Percentiles rank a stretch among this genome's conserved stretches.
Conservation (phyloP, 176 grass and related monocot species). For the Zizania latifolia region DNA sequence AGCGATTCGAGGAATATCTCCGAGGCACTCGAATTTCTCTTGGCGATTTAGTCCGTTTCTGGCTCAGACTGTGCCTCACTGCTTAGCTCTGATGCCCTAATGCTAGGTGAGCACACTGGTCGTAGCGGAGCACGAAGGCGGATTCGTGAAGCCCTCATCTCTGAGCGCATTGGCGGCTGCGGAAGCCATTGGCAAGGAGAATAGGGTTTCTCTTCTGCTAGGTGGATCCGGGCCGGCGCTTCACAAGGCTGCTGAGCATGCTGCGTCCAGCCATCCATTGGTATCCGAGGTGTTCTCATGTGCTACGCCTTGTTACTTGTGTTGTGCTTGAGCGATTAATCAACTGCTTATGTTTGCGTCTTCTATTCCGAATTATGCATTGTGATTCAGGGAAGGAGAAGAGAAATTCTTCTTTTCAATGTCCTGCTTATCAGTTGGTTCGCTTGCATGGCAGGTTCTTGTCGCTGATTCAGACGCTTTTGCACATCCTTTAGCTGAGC, state of each 20-base stretch:
- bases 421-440: constrained; percentile 7
- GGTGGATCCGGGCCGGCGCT: constrained; percentile 59
- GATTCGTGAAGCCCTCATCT: constrained; percentile 74
- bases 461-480: constrained; percentile 65
- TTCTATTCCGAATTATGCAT: background rate
- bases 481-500: constrained; percentile 69
- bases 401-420: no score
- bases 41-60: no score
- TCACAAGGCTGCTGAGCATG: constrained; percentile 70
- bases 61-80: background rate
- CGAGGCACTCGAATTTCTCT: no score
- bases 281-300: constrained; percentile 57
- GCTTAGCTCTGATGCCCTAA: background rate
- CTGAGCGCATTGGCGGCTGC: constrained; percentile 71
- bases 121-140: constrained; percentile 76
- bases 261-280: constrained; percentile 71
- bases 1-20: background rate
- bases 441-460: constrained; percentile 51
- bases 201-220: constrained; percentile 64
- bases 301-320: no score
- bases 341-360: background rate
- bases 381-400: background rate
- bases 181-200: constrained; percentile 47
- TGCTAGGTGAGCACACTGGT: constrained; percentile 75
- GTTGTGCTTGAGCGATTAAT: background rate